phyloP scores from a whole-genome alignment of 495 filamentous ascomycete genomes.

The Penicillium herquei region DNA sequence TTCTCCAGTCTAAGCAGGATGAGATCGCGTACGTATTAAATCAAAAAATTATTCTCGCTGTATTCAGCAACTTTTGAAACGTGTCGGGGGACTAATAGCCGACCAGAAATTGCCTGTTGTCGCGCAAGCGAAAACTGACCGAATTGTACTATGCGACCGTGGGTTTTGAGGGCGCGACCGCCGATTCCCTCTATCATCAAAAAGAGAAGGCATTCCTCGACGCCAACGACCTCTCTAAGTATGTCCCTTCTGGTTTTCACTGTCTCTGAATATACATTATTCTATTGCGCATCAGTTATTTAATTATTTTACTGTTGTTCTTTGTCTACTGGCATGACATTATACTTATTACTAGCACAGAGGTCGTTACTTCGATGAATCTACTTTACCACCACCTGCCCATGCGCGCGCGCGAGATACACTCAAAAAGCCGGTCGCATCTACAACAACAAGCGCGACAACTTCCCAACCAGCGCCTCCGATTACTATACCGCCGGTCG shows the following conservation, averaged over 20 bases:
- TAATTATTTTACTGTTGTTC: slow-evolving; percentile 1
- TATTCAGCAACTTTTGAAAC: slow-evolving; percentile 13
- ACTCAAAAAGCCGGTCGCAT: slow-evolving; percentile 25
- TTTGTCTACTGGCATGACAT: slow-evolving; percentile 13
- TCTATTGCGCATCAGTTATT: neutral
- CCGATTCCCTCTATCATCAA: slow-evolving; percentile 52
- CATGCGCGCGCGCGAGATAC: slow-evolving; percentile 34
- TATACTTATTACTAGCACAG: slow-evolving; percentile 46
- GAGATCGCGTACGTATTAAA: slow-evolving; percentile 60
- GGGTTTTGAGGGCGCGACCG: slow-evolving; percentile 48
- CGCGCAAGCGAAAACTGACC: slow-evolving; percentile 80
- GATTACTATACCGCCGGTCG: slow-evolving; percentile 20
- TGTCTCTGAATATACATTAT: slow-evolving; percentile 14
- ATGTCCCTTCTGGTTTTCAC: slow-evolving; percentile 37
- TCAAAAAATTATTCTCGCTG: slow-evolving; percentile 15
- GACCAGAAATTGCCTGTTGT: slow-evolving; percentile 66
- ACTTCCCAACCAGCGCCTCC: slow-evolving; percentile 18
- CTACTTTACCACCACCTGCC: slow-evolving; percentile 61
- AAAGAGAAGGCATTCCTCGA: slow-evolving; percentile 65
- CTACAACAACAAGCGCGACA: slow-evolving; percentile 14
- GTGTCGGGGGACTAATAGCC: slow-evolving; percentile 36
- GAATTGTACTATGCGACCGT: slow-evolving; percentile 68
- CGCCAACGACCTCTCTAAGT: slow-evolving; percentile 74
- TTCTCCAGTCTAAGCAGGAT: slow-evolving; percentile 57
- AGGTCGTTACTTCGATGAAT: slow-evolving; percentile 68